Conservation (phyloP, 2,329 filamentous ascomycete species). For the Colletotrichum cuscutae region DNA sequence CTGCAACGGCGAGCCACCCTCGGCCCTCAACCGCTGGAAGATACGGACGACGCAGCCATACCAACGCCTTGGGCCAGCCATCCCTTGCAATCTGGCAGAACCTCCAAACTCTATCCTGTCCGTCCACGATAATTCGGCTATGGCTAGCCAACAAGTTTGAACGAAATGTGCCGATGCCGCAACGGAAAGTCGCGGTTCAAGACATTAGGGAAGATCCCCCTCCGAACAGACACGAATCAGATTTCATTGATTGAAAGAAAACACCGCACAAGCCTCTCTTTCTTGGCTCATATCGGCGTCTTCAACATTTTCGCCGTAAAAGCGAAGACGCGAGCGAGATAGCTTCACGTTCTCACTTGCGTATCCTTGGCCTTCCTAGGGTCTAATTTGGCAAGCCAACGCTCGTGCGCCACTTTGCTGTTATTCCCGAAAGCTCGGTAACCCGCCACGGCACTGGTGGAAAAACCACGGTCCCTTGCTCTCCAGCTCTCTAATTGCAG, state of each 20-base stretch:
- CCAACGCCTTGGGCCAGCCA: background rate
- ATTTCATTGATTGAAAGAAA: background rate
- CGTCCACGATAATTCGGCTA: slow-evolving; percentile 10
- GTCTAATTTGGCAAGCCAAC: background rate
- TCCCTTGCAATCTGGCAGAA: background rate
- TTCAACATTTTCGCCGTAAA: slow-evolving; percentile 12
- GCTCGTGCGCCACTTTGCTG: background rate
- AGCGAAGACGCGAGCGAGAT: slow-evolving; percentile 28
- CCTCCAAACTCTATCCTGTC: background rate
- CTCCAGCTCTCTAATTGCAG: background rate
- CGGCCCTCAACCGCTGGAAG: slow-evolving; percentile 6
- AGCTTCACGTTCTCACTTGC: background rate
- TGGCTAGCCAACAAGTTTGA: background rate
- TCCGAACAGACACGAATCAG: background rate
- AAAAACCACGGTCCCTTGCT: background rate
- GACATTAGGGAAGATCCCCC: background rate
- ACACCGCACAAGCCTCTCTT: background rate
- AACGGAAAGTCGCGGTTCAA: slow-evolving; percentile 24
- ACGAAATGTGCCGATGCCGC: slow-evolving; percentile 13
- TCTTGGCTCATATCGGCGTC: slow-evolving; percentile 18
- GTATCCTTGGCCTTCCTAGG: background rate
- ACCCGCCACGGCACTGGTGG: slow-evolving; percentile 15
- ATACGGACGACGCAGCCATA: background rate
- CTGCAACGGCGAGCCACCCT: slow-evolving; percentile 19
- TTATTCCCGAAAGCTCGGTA: slow-evolving; percentile 22